A percentile compares a stretch with the other conserved stretches of the same genome.
phyloP scores from a whole-genome alignment of 2,329 filamentous ascomycete species.

The Pseudogymnoascus sp. region DNA sequence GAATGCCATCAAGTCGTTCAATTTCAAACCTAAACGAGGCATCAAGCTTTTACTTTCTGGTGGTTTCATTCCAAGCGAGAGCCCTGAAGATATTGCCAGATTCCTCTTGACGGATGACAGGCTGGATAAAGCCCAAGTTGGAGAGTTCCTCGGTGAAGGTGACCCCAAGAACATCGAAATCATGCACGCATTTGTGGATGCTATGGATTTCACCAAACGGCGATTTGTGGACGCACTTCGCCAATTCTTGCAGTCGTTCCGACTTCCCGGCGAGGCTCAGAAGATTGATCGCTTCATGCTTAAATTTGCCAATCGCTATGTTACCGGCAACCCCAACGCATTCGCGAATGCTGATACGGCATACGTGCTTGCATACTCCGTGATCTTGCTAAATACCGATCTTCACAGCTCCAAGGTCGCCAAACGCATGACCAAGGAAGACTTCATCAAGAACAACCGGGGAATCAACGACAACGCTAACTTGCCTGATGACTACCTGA shows the following conservation, averaged over 20 bases:
- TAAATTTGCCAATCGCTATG: constrained; percentile 95
- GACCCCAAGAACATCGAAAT: constrained; percentile 90
- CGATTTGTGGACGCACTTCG: constrained; percentile 89
- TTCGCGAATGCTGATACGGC: constrained; percentile 98
- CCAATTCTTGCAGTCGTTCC: constrained; percentile 89
- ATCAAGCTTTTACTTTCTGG: constrained; percentile 77
- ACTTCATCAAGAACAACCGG: constrained; percentile 98
- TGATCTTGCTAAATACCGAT: constrained; percentile 95
- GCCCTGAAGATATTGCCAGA: constrained; percentile 71
- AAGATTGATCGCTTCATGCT: constrained; percentile 99
- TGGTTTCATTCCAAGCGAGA: constrained; percentile 77
- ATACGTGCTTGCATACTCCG: constrained; percentile 91
- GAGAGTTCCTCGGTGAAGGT: constrained; percentile 90
- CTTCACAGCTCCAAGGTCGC: constrained; percentile 81
- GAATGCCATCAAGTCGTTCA: constrained; percentile 86
- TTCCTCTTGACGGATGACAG: constrained; percentile 78
- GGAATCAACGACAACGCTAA: constrained; percentile 97
- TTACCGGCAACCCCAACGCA: constrained; percentile 89
- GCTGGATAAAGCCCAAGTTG: constrained; percentile 84
- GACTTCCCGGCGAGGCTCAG: constrained; percentile 89
- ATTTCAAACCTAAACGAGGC: constrained; percentile 94
- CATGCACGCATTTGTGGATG: constrained; percentile 96
- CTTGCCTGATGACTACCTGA: constrained; percentile 85
- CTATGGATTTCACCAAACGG: constrained; percentile 86
- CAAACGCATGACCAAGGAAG: constrained; percentile 85